A percentile compares a stretch with the other conserved stretches of the same genome.
phyloP scores from a whole-genome alignment of 1,284 basidiomycete genomes.

The Rhodofomes roseus region DNA sequence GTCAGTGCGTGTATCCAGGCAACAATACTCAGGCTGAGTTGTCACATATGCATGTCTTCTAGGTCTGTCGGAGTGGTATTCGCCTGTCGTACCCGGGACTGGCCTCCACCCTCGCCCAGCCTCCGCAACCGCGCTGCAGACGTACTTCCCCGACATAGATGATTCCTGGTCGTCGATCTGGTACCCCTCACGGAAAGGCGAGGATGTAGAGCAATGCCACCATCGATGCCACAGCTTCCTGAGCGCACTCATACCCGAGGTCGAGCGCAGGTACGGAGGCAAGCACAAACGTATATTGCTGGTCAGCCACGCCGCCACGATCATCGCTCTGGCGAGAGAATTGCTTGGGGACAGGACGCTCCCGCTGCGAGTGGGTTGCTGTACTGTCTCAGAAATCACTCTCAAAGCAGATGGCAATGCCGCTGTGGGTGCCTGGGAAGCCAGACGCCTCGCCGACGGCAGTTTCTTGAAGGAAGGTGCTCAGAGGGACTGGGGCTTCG shows the following conservation, averaged over 20 bases:
- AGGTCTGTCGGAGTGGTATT: slow-evolving; percentile 87
- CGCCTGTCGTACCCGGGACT: slow-evolving; percentile 61
- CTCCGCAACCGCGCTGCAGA: slow-evolving; percentile 44
- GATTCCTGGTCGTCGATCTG: slow-evolving; percentile 59
- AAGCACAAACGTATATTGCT: slow-evolving; percentile 55
- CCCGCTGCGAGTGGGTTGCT: slow-evolving; percentile 64
- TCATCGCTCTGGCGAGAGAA: slow-evolving; percentile 64
- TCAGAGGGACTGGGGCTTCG: slow-evolving; percentile 78
- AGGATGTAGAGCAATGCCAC: slow-evolving; percentile 63
- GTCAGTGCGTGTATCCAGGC: slow-evolving; percentile 33
- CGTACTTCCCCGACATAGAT: slow-evolving; percentile 60
- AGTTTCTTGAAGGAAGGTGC: slow-evolving; percentile 57
- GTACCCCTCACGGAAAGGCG: slow-evolving; percentile 71
- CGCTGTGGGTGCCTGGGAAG: slow-evolving; percentile 43
- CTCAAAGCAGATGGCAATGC: slow-evolving; percentile 24
- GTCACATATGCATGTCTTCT: not conserved
- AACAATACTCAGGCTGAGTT: not conserved
- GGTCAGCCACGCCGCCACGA: slow-evolving; percentile 78
- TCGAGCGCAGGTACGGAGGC: slow-evolving; percentile 41
- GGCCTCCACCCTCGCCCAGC: slow-evolving; percentile 72
- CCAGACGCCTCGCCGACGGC: slow-evolving; percentile 48
- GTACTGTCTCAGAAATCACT: slow-evolving; percentile 55
- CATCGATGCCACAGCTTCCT: slow-evolving; percentile 55
- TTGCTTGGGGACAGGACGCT: slow-evolving; percentile 50
- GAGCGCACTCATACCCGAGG: slow-evolving; percentile 43